Conservation (phyloP, 208 protist species). For the Leishmania amazonensis region DNA sequence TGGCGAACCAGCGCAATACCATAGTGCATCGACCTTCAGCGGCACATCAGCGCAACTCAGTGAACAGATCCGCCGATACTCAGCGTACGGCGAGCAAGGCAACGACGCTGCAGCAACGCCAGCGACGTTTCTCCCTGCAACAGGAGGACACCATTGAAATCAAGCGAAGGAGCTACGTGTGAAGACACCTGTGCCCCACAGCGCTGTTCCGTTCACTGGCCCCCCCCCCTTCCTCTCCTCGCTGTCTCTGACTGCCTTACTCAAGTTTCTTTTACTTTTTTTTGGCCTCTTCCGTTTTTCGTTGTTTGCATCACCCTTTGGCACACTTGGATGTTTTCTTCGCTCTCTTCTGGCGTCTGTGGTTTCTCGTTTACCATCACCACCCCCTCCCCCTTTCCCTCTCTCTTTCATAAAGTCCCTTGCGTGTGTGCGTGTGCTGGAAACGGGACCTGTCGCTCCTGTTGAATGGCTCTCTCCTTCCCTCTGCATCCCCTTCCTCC, state of each 20-base stretch:
- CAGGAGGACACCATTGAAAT: background rate
- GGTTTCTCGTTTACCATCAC: background rate
- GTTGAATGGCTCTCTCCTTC: constrained; percentile 4
- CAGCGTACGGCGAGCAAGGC: background rate
- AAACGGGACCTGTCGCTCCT: background rate
- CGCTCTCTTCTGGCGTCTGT: background rate
- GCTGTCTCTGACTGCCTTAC: background rate
- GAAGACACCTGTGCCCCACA: background rate
- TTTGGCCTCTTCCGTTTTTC: background rate
- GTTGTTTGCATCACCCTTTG: background rate
- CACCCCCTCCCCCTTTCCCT: background rate
- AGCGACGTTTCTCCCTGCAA: background rate
- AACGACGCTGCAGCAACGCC: background rate
- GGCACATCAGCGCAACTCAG: constrained; percentile 5
- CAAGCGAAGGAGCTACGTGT: background rate
- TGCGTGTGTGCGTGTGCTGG: background rate
- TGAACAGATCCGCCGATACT: background rate
- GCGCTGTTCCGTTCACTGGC: too few species aligned
- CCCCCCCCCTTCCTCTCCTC: background rate
- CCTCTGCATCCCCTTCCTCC: background rate
- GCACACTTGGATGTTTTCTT: background rate
- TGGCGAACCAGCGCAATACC: background rate
- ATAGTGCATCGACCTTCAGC: background rate
- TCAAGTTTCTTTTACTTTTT: constrained; percentile 2
- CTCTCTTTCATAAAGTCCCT: too few species aligned